Percentiles rank a stretch among this genome's conserved stretches.
These are phyloP conservation scores for Ruellia speciosa DNA, from an alignment of 305 asterid species.

Conservation along the genomic window DNA sequence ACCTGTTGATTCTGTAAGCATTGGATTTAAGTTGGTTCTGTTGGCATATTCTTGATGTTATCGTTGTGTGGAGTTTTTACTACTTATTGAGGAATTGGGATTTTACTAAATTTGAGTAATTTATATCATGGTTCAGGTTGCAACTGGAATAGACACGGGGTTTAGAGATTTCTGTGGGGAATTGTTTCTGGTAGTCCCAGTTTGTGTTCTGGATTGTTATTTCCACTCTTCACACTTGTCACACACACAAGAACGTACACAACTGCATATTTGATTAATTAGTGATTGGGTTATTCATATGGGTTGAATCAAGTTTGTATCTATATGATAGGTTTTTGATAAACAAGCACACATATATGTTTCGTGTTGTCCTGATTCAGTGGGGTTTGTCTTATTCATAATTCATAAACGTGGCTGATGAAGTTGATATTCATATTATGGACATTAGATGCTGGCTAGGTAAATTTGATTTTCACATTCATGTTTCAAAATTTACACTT, in stretches of 20 bases:
- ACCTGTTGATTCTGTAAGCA: slow-evolving; percentile 35
- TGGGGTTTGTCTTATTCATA: too few relatives aligned
- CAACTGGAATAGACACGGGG: slow-evolving; percentile 26
- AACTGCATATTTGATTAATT: slow-evolving; percentile 1
- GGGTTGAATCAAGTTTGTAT: not conserved
- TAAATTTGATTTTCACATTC: too few relatives aligned
- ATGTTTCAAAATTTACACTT: too few relatives aligned
- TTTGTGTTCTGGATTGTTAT: not conserved
- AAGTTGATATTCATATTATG: too few relatives aligned
- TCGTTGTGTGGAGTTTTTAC: not conserved
- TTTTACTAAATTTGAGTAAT: slow-evolving; percentile 6
- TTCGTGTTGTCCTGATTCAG: too few relatives aligned
- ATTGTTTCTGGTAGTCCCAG: slow-evolving; percentile 39
- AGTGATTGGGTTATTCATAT: not conserved
- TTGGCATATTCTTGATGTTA: not conserved
- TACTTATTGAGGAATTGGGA: slow-evolving; percentile 2
- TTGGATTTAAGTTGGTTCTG: not conserved
- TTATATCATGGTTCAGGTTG: slow-evolving; percentile 29
- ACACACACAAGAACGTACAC: too few relatives aligned
- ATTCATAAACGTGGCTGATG: too few relatives aligned
- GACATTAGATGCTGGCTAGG: too few relatives aligned
- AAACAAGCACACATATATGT: too few relatives aligned
- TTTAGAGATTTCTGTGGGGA: slow-evolving; percentile 54
- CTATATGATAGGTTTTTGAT: not conserved
- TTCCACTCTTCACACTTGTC: not conserved